Base-by-base conservation (phyloP, 805 yeast species). In the Blastobotrys parvus region DNA sequence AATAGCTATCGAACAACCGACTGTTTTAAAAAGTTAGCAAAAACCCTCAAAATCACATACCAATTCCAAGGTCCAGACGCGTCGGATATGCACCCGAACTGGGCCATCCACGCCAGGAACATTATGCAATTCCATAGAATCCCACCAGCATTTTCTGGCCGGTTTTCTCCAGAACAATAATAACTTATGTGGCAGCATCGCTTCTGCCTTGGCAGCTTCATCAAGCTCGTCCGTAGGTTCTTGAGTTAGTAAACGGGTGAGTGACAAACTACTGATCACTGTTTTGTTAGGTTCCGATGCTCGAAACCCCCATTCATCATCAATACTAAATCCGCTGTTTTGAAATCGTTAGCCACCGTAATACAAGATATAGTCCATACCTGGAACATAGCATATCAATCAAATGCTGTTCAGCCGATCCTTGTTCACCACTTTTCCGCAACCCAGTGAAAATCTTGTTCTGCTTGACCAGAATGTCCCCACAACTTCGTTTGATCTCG, bases 91-190 rank as follows among this genome's bases (percentile, higher is more conserved):
- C 15, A 89, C 78, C 54, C 76, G 80, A 20, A 88, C 75, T 11
- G 66, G 53, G 3, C 63, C 68, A 18, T 56, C 57, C 13, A 56
- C 56, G 8, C 58, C 63, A 19, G 53, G 47, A 17, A 64, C 46
- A 2, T 58, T 62, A 3, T 61, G 62, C 15, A 68, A 60, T 17
- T 56, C 64, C 10, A 60, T 41, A 45, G 65, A 65, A 36, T 76
- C 78, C 98, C 98, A 92, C 98, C 98, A 92, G 66, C 98, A 92
- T 60, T 92, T 92, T 58, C 97, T 75, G 2, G 98, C 98, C 1
- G 98, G 98, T 59, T 92, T 92, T 49, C 95, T 75, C 97, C 98
- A 92, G 59, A 92, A 92, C 41, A 92, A 66, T 30, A 92, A 69
- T 41, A 92, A 71, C 61, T 92, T 92, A 39, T 67, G 70, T 3